Evolutionary conservation across 176 grass and related monocot genomes (phyloP).

Genomic region (Puya raimondii): DNA sequence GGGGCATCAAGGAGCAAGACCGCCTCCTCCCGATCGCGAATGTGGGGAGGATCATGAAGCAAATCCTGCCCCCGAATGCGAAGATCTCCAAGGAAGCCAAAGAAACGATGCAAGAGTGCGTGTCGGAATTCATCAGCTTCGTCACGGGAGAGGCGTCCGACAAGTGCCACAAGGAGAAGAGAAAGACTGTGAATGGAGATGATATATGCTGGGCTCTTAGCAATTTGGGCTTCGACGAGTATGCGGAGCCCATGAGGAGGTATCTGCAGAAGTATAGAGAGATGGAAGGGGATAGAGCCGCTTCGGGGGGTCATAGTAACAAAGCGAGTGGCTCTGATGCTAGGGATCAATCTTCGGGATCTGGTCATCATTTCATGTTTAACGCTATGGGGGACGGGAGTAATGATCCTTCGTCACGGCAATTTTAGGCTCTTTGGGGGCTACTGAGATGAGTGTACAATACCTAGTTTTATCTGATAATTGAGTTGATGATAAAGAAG

Average conservation of each 20-base stretch:
- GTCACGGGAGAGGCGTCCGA: conserved; percentile 68
- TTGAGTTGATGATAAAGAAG: neutral
- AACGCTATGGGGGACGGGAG: neutral
- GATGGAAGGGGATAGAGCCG: conserved; percentile 37
- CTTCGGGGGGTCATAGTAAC: conserved; percentile 4
- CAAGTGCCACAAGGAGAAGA: conserved; percentile 45
- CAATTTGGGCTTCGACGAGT: conserved; percentile 61
- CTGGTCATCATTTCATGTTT: neutral
- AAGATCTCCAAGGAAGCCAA: conserved; percentile 71
- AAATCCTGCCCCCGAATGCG: conserved; percentile 38
- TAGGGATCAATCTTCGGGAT: neutral
- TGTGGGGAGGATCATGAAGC: conserved; percentile 69
- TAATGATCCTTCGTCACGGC: conserved; percentile 1
- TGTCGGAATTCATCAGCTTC: conserved; percentile 71
- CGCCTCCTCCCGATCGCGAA: conserved; percentile 64
- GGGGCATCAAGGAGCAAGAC: conserved; percentile 63
- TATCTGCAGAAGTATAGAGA: conserved; percentile 61
- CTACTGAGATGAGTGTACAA: neutral
- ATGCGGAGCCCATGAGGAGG: conserved; percentile 57
- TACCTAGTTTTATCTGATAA: neutral
- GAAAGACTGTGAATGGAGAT: conserved; percentile 76
- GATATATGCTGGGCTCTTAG: conserved; percentile 63
- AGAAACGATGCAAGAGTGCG: conserved; percentile 71
- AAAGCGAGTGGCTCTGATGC: neutral
- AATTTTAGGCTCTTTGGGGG: neutral